Base-by-base conservation (phyloP, 1,284 basidiomycete genomes). In the Coniophora puteana region DNA sequence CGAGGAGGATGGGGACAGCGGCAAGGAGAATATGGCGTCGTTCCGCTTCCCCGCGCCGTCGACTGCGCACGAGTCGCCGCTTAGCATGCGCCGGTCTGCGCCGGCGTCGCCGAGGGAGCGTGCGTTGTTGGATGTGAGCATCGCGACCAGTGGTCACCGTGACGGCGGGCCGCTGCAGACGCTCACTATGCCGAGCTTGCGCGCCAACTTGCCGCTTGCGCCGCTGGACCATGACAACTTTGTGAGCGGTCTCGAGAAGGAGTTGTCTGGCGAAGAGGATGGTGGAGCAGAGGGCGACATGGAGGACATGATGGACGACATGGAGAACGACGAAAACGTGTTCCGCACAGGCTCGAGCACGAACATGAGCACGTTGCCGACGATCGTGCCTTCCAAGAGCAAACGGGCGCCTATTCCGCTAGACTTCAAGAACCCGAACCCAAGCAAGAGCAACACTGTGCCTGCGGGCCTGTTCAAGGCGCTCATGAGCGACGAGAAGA, bases 401-500 rank as follows among this genome's bases (percentile, higher is more conserved):
- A 84, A 80, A 58, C 80, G 86, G 34, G 78, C 85, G 8, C 86
- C 88, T 3, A 80, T 89, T 39, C 85, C 85, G 8, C 67, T 89
- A 39, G 86, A 89, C 56, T 90, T 89, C 66, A 89, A 79, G 54
- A 81, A 86, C 50, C 66, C 36, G 8, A n/a, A n/a, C n/a, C 72
- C 83, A 21, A 66, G 79, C 2, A 78, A 80, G 12, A 78, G 68
- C 18, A 87, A 85, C 52, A 89, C 84, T 13, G 82, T 89, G 12
- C 88, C 87, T 17, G 88, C 88, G 29, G 86, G 85, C 4, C 55
- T 89, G 43, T 90, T 90, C 74, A 89, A 89, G 63, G 83, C 85
- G 10, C 68, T 88, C 39, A 78, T 74, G 20, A 68, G 64, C 37
- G 76, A 88, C 38, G 83, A 85, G 46, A 71, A 80, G 32, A 80